Percentiles rank a stretch among this genome's conserved stretches.
These are phyloP conservation scores for Steccherinum ochraceum DNA, from an alignment of 768 basidiomycete genomes.

Conservation along the genomic window DNA sequence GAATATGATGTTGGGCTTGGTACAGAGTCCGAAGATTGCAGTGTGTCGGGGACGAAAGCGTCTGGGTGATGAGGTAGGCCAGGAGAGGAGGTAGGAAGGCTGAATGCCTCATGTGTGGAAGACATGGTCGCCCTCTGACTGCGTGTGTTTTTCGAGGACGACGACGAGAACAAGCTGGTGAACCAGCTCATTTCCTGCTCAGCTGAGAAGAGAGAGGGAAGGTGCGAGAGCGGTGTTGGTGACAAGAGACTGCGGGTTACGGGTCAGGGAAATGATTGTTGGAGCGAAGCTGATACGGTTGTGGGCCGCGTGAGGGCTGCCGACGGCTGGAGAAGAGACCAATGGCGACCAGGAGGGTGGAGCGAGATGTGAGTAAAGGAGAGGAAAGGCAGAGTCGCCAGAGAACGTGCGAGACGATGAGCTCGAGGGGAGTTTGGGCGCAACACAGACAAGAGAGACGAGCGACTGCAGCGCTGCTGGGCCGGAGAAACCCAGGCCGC, in stretches of 20 bases:
- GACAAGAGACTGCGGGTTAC: too few relatives aligned
- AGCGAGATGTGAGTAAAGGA: background rate
- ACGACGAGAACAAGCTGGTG: constrained; percentile 52
- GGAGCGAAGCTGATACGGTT: background rate
- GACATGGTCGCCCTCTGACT: constrained; percentile 55
- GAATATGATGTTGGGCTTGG: constrained; percentile 56
- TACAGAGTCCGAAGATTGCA: constrained; percentile 16
- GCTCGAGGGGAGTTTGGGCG: background rate
- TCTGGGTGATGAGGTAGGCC: constrained; percentile 41
- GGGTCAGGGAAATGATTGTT: background rate
- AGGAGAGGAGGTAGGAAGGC: constrained; percentile 72
- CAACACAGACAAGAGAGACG: background rate
- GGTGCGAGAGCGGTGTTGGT: background rate
- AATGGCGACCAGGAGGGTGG: background rate
- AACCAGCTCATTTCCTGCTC: constrained; percentile 61
- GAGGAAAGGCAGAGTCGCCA: background rate
- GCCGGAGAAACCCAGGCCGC: too few relatives aligned
- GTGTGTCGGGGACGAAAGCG: constrained; percentile 50
- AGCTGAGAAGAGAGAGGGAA: constrained; percentile 4
- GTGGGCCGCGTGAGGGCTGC: background rate
- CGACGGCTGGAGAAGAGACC: background rate
- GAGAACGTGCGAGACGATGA: background rate
- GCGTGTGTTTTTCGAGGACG: constrained; percentile 34
- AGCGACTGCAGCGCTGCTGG: too few relatives aligned
- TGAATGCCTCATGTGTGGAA: constrained; percentile 84